Conservation (phyloP, 2,329 filamentous ascomycete genomes). For the Hymenoscyphus infarciens region DNA sequence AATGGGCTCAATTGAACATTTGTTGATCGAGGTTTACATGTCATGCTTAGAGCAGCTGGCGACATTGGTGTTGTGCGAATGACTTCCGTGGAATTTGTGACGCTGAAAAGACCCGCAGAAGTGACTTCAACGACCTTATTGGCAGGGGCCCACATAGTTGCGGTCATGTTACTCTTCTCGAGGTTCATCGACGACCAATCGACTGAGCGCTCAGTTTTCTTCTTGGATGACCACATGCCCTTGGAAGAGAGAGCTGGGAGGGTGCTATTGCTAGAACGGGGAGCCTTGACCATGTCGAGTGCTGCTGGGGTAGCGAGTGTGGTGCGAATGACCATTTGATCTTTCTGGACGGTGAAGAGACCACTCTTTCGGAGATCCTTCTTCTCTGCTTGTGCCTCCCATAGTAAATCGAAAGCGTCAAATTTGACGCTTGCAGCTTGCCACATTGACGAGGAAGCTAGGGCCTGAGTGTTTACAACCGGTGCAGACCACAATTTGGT, state of each 20-base stretch:
- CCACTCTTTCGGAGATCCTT: slow-evolving; percentile 13
- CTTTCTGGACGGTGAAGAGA: slow-evolving; percentile 22
- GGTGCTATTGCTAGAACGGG: slow-evolving; percentile 13
- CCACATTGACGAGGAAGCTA: slow-evolving; percentile 18
- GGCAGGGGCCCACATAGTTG: slow-evolving; percentile 21
- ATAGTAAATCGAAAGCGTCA: slow-evolving; percentile 12
- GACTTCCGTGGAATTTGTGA: slow-evolving; percentile 11
- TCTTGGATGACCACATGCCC: slow-evolving; percentile 22
- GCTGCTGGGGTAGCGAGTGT: slow-evolving; percentile 26
- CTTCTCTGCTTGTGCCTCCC: slow-evolving; percentile 14
- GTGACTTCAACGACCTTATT: not conserved
- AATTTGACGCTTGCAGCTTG: not conserved
- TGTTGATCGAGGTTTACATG: slow-evolving; percentile 21
- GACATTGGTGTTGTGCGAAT: slow-evolving; percentile 22
- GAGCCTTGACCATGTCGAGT: slow-evolving; percentile 17
- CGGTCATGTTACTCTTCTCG: not conserved
- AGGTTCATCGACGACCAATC: slow-evolving; percentile 15
- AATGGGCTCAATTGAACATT: slow-evolving; percentile 16
- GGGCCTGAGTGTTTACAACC: not conserved
- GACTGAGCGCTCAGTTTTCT: slow-evolving; percentile 5
- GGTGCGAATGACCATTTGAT: slow-evolving; percentile 19
- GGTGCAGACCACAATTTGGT: slow-evolving; percentile 21
- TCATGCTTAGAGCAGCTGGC: slow-evolving; percentile 30
- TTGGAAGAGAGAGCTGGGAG: slow-evolving; percentile 21
- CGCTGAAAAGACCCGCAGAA: slow-evolving; percentile 24